Evolutionary conservation across 2,329 filamentous ascomycete genomes (phyloP).

Genomic region (Periconia sp.): DNA sequence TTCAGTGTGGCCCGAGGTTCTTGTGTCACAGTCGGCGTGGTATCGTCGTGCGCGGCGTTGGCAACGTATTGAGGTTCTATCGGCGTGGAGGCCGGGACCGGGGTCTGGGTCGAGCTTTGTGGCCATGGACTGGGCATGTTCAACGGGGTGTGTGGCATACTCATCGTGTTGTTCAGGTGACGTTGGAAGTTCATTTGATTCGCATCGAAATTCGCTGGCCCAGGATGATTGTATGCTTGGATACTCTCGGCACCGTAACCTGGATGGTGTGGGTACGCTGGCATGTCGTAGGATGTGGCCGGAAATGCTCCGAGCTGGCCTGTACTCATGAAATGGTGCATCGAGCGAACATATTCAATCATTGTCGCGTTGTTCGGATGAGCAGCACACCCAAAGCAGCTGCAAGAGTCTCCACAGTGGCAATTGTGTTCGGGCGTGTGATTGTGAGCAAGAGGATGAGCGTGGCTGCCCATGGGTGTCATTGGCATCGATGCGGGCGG

Average conservation of each 20-base stretch:
- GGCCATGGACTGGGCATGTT: conserved; percentile 30
- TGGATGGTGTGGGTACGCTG: conserved; percentile 41
- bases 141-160: conserved; percentile 22
- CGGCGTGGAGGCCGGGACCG: conserved; percentile 17
- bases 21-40: conserved; percentile 10
- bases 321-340: conserved; percentile 44
- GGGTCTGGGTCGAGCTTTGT: conserved; percentile 20
- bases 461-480: conserved; percentile 32
- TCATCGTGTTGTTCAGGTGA: conserved; percentile 22
- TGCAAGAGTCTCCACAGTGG: conserved; percentile 68
- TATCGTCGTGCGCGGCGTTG: neutral
- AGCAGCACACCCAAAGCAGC: conserved; percentile 71
- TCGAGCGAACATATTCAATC: conserved; percentile 56
- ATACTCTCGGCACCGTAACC: conserved; percentile 34
- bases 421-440: conserved; percentile 55
- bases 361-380: conserved; percentile 73
- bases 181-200: conserved; percentile 29
- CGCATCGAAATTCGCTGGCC: conserved; percentile 23
- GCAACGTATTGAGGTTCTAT: conserved; percentile 10
- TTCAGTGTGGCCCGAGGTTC: conserved; percentile 19
- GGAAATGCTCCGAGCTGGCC: conserved; percentile 38
- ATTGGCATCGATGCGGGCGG: conserved; percentile 41
- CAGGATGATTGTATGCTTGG: conserved; percentile 17
- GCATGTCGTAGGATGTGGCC: conserved; percentile 42
- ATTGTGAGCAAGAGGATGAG: conserved; percentile 35